A percentile compares a stretch with the other conserved stretches of the same genome.
phyloP scores from a whole-genome alignment of 2,329 filamentous ascomycete species.

The Cladosporium sp. region DNA sequence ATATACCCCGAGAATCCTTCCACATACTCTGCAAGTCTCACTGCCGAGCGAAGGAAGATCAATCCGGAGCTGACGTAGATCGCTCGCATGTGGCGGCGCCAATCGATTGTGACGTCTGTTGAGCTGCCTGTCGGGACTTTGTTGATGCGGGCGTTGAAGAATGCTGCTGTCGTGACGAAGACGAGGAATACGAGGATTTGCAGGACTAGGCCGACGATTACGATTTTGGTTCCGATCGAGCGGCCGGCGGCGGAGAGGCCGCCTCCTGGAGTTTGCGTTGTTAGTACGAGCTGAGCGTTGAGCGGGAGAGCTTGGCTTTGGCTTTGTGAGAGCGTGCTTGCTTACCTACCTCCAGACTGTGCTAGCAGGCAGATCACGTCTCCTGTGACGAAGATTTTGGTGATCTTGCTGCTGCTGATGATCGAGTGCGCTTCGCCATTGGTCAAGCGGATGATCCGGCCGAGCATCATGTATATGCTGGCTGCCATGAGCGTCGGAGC shows the following conservation, averaged over 20 bases:
- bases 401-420: slow-evolving; percentile 44
- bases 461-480: slow-evolving; percentile 50
- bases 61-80: slow-evolving; percentile 37
- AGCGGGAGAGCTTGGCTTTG: background rate
- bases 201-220: slow-evolving; percentile 54
- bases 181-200: slow-evolving; percentile 57
- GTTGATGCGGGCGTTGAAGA: slow-evolving; percentile 44
- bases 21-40: slow-evolving; percentile 47
- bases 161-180: slow-evolving; percentile 47
- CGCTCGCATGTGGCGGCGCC: background rate
- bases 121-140: slow-evolving; percentile 22
- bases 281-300: background rate
- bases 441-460: slow-evolving; percentile 43
- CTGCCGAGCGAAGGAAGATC: slow-evolving; percentile 45
- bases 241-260: background rate
- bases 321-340: background rate
- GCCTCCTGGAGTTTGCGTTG: background rate
- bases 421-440: slow-evolving; percentile 35
- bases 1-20: slow-evolving; percentile 34
- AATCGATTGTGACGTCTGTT: background rate
- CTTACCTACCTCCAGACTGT: slow-evolving; percentile 35
- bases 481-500: slow-evolving; percentile 48
- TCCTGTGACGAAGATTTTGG: slow-evolving; percentile 52
- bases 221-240: slow-evolving; percentile 39
- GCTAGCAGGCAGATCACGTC: slow-evolving; percentile 52